Conservation (phyloP, 768 basidiomycete species). For the Psilocybe cyanescens region DNA sequence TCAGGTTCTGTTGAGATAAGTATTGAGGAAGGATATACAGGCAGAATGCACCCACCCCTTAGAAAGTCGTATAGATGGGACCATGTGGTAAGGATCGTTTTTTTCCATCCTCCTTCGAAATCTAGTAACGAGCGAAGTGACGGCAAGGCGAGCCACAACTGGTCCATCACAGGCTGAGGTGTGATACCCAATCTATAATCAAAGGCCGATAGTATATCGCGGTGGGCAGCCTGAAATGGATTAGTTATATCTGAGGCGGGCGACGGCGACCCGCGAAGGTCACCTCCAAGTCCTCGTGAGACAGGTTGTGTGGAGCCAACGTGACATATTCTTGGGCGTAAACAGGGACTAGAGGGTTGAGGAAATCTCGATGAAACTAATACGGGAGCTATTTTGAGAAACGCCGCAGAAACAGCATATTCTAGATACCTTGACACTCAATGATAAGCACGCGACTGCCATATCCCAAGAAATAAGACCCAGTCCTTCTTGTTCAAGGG, state of each 20-base stretch:
- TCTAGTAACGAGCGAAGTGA: conserved; percentile 47
- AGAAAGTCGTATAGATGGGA: conserved; percentile 46
- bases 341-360: conserved; percentile 58
- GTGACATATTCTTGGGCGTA: conserved; percentile 52
- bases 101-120: conserved; percentile 48
- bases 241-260: conserved; percentile 6
- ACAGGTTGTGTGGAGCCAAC: conserved; percentile 50
- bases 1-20: conserved; percentile 47
- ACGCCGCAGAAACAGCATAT: background rate
- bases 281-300: conserved; percentile 60
- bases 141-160: conserved; percentile 60
- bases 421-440: conserved; percentile 59
- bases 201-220: conserved; percentile 54
- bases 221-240: conserved; percentile 50
- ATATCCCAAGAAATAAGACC: conserved; percentile 55
- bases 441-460: conserved; percentile 58
- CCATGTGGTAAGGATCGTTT: conserved; percentile 53
- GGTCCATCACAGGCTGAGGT: conserved; percentile 60
- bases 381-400: background rate
- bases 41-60: conserved; percentile 31
- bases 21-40: background rate
- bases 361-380: conserved; percentile 68
- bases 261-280: conserved; percentile 3
- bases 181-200: conserved; percentile 52
- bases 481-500: conserved; percentile 30